Conservation (phyloP, 1,284 basidiomycete genomes). For the Veloboletus limbatus region DNA sequence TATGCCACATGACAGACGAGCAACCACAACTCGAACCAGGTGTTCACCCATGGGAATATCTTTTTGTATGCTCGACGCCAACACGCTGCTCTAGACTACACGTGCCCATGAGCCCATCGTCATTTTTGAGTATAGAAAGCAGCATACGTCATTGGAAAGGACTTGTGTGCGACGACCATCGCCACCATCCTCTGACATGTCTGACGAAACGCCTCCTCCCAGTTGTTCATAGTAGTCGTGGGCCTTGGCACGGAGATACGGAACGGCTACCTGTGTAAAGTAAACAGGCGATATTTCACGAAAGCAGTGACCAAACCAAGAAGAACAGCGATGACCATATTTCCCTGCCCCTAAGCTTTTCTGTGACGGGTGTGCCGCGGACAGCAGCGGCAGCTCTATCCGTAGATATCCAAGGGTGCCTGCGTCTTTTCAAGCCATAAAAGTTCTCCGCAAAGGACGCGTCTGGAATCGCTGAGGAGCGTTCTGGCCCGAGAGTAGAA, state of each 20-base stretch:
- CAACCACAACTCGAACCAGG: conserved; percentile 77
- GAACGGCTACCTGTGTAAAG: conserved; percentile 69
- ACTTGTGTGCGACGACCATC: conserved; percentile 43
- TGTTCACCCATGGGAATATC: conserved; percentile 81
- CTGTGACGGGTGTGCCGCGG: conserved; percentile 59
- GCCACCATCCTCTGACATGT: conserved; percentile 59
- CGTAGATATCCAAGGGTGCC: conserved; percentile 67
- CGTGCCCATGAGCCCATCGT: conserved; percentile 8
- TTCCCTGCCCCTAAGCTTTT: conserved; percentile 60
- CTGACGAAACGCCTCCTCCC: conserved; percentile 75
- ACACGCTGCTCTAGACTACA: conserved; percentile 44
- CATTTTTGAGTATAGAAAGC: conserved; percentile 1
- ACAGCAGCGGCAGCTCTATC: conserved; percentile 65
- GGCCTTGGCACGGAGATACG: conserved; percentile 86
- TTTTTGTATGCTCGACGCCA: conserved; percentile 62
- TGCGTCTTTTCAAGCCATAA: conserved; percentile 82
- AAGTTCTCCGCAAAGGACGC: conserved; percentile 93
- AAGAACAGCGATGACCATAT: conserved; percentile 75
- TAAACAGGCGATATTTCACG: conserved; percentile 1
- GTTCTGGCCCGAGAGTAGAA: background rate
- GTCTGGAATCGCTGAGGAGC: conserved; percentile 42
- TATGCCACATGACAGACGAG: conserved; percentile 87
- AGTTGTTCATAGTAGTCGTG: conserved; percentile 90
- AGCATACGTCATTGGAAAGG: conserved; percentile 49
- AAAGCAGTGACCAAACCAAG: conserved; percentile 49